phyloP scores from a whole-genome alignment of 768 basidiomycete genomes.

The Mycena filopes region DNA sequence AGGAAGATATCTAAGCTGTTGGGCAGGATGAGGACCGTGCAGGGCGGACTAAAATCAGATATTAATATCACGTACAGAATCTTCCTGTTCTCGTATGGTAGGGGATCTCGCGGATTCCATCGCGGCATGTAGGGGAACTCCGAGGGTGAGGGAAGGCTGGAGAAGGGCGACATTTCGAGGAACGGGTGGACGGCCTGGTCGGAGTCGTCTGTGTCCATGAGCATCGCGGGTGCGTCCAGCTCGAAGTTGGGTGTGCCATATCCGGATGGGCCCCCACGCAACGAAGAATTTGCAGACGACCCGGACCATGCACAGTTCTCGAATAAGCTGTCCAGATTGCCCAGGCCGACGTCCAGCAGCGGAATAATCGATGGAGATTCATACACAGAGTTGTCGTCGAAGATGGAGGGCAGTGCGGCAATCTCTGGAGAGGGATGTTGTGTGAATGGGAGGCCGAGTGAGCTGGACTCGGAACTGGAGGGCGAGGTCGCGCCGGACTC shows the following conservation, averaged over 20 bases:
- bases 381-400: slow-evolving; percentile 9
- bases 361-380: slow-evolving; percentile 19
- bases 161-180: slow-evolving; percentile 35
- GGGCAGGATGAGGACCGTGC: not conserved
- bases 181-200: slow-evolving; percentile 27
- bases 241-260: slow-evolving; percentile 29
- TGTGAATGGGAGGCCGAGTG: slow-evolving; percentile 23
- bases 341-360: slow-evolving; percentile 22
- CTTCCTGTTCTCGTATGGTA: slow-evolving; percentile 49
- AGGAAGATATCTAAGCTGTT: slow-evolving; percentile 65
- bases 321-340: slow-evolving; percentile 29
- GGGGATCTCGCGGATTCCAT: slow-evolving; percentile 40
- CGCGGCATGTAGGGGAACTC: slow-evolving; percentile 37
- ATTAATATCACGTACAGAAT: slow-evolving; percentile 45
- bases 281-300: slow-evolving; percentile 30
- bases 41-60: slow-evolving; percentile 7
- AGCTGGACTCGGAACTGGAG: slow-evolving; percentile 37
- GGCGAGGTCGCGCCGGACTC: slow-evolving; percentile 40
- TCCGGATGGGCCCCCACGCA: slow-evolving; percentile 25
- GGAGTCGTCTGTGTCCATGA: slow-evolving; percentile 19
- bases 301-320: slow-evolving; percentile 28
- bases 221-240: not conserved
- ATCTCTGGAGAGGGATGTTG: slow-evolving; percentile 30
- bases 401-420: slow-evolving; percentile 29
- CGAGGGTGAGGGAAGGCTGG: slow-evolving; percentile 24